phyloP scores from a whole-genome alignment of 2,329 filamentous ascomycete genomes.

The Myriosclerotinia scirpicola region DNA sequence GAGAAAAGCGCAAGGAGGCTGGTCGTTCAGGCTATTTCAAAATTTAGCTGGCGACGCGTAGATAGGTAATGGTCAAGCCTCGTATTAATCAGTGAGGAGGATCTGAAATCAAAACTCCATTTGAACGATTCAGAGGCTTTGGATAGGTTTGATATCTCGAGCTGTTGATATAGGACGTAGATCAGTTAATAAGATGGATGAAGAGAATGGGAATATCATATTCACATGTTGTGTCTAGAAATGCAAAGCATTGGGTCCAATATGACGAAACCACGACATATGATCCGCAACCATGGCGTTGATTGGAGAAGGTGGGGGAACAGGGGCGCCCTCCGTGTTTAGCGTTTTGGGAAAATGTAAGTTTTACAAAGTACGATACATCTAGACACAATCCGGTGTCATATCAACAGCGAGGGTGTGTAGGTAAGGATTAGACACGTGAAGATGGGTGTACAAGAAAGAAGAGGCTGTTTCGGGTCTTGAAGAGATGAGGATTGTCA shows the following conservation, averaged over 20 bases:
- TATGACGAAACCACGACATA: slow-evolving; percentile 20
- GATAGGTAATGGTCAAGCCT: slow-evolving; percentile 1
- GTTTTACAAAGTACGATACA: slow-evolving; percentile 10
- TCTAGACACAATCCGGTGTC: background rate
- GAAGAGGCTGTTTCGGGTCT: background rate
- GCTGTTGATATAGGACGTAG: background rate
- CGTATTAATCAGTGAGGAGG: slow-evolving; percentile 1
- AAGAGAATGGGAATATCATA: slow-evolving; percentile 18
- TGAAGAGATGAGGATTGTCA: background rate
- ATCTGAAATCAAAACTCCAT: background rate
- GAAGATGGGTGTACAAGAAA: background rate
- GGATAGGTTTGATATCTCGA: background rate
- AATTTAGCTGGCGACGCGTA: no score
- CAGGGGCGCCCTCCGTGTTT: slow-evolving; percentile 1
- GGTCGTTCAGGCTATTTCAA: slow-evolving; percentile 14
- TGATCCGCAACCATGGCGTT: slow-evolving; percentile 5
- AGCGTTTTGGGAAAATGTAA: background rate
- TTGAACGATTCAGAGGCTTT: background rate
- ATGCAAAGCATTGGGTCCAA: slow-evolving; percentile 5
- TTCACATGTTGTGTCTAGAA: slow-evolving; percentile 13
- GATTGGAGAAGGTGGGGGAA: slow-evolving; percentile 18
- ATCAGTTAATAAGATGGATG: slow-evolving; percentile 7
- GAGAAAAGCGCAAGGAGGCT: background rate
- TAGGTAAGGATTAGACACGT: slow-evolving; percentile 3
- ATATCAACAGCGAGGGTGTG: slow-evolving; percentile 4